Base-by-base conservation (phyloP, 192 early-diverging fungal species). In the Coemansia guatemalensis region DNA sequence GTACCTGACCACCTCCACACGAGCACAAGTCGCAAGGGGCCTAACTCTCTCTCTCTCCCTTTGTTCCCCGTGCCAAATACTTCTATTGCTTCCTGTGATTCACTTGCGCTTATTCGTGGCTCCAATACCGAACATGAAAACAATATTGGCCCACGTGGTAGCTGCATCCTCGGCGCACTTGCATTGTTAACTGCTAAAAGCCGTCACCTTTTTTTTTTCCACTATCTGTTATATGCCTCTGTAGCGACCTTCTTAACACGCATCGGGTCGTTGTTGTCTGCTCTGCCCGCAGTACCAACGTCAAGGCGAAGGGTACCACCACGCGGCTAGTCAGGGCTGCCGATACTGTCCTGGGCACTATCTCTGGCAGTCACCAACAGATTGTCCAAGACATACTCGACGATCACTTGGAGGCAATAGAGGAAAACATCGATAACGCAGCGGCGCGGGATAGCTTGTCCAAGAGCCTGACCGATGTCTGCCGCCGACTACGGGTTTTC, bases 251-350 rank as follows among this genome's bases (percentile, higher is more conserved):
- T 74, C 73, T 92, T n/a, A 84, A 87, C 56, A 82, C 84, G 30
- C 86, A 91, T 72, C 86, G 89, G 48, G 86, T 91, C 35, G 84
- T 93, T 49, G 91, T 97, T n/a, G 97, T 99, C 23, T 92, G 96
- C 57, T 99, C 97, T 9, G 97, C 97, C 48, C 87, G 95, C 78
- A 93, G 90, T 84, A 90, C 91, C 41, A 83, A 92, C 25, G 86
- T 85, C 59, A 99, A 99, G 74, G 71, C 90, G 27, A 86, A 88
- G 48, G 97, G 95, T 39, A 97, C 97, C 23, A 99, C 97, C 29
- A 91, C 90, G 51, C 83, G 83, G 32, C 72, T 85, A 53, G 74
- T 87, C 41, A 74, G 67, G 58, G 69, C 83, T 61, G 65, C 84
- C 52, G 59, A 82, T 17, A 56, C 73, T 11, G 76, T 82, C 12